Conservation (phyloP, 371 early-diverging fungal genomes). For the Actinomortierella wolfii region DNA sequence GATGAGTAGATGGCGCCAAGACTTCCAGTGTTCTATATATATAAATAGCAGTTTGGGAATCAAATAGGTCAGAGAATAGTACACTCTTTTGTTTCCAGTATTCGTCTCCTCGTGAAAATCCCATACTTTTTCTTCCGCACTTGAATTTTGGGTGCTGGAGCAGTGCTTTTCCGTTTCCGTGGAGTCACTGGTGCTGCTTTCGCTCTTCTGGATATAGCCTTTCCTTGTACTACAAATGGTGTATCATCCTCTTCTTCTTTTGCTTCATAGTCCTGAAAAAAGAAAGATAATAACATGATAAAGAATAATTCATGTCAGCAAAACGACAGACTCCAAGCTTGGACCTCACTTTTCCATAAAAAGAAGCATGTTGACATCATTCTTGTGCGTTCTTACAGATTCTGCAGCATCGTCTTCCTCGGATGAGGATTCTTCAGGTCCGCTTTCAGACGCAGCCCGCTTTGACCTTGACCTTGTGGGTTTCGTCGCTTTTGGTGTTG, state of each 20-base stretch:
- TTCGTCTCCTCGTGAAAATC: not conserved
- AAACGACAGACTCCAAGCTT: too few species aligned
- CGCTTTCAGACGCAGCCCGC: not conserved
- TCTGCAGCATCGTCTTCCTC: conserved; percentile 7
- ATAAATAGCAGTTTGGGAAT: too few species aligned
- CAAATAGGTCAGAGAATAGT: too few species aligned
- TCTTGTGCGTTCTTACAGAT: conserved; percentile 5
- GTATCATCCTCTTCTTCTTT: conserved; percentile 1
- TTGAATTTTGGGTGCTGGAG: not conserved
- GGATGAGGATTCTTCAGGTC: not conserved
- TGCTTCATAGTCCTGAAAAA: too few species aligned
- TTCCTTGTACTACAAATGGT: not conserved
- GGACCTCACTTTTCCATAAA: too few species aligned
- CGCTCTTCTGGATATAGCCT: not conserved
- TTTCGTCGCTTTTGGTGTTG: not conserved
- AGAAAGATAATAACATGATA: too few species aligned
- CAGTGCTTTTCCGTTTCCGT: not conserved
- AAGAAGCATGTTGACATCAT: too few species aligned
- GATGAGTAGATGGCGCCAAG: conserved; percentile 29
- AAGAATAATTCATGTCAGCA: too few species aligned
- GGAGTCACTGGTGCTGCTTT: not conserved
- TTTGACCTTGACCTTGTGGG: not conserved
- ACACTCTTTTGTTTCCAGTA: too few species aligned
- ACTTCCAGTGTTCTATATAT: conserved; percentile 8
- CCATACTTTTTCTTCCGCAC: conserved; percentile 10